Conservation (phyloP, 495 filamentous ascomycete genomes). For the Cenococcum geophilum region DNA sequence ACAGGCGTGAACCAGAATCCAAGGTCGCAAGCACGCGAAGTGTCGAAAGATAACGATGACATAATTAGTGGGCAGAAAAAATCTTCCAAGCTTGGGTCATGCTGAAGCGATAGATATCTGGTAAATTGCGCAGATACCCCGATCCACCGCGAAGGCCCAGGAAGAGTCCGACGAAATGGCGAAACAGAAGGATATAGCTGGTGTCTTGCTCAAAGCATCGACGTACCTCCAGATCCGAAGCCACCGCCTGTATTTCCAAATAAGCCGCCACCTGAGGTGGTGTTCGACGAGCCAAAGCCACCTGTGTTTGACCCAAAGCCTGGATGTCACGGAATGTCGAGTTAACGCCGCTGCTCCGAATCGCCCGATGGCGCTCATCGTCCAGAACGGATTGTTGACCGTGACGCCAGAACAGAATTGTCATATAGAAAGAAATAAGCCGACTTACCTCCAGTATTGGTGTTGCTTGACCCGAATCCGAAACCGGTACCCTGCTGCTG, state of each 20-base stretch:
- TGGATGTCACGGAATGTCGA: constrained; percentile 41
- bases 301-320: constrained; percentile 52
- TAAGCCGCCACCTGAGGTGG: constrained; percentile 43
- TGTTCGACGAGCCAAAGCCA: constrained; percentile 31
- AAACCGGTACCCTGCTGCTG: constrained; percentile 24
- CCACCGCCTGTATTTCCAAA: constrained; percentile 47
- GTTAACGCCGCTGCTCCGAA: constrained; percentile 28
- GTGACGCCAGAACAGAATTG: constrained; percentile 4
- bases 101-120: constrained; percentile 3
- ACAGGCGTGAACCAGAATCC: neutral
- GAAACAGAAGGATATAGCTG: constrained; percentile 15
- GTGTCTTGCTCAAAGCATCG: constrained; percentile 31
- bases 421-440: constrained; percentile 6
- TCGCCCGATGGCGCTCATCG: constrained; percentile 18
- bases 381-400: constrained; percentile 24
- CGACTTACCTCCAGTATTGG: constrained; percentile 24
- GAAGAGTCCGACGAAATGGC: neutral
- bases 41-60: neutral
- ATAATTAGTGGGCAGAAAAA: neutral
- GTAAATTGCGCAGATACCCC: neutral
- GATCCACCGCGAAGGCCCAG: constrained; percentile 3
- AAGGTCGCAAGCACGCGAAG: neutral
- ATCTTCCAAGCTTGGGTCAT: neutral
- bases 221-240: constrained; percentile 45
- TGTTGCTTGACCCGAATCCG: constrained; percentile 31